These are phyloP conservation scores for Lipomyces japonicus DNA, from an alignment of 805 yeast species.

Conservation along the genomic window DNA sequence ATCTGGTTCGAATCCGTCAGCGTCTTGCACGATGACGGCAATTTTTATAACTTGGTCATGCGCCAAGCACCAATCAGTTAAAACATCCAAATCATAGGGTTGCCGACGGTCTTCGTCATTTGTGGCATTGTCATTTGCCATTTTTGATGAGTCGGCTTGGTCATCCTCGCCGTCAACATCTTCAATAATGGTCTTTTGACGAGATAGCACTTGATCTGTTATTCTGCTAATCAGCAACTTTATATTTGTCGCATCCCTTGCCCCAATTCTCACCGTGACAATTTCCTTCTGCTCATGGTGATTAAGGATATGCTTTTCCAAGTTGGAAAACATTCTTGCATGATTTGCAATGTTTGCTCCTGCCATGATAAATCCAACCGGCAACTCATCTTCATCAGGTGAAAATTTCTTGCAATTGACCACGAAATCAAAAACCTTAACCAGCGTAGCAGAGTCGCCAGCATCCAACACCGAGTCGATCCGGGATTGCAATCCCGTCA, in stretches of 20 bases:
- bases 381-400: constrained; percentile 21
- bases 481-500: constrained; percentile 1
- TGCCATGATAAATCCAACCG: constrained; percentile 35
- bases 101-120: constrained; percentile 30
- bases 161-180: constrained; percentile 22
- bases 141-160: neutral
- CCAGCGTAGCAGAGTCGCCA: neutral
- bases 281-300: constrained; percentile 1
- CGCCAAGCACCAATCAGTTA: constrained; percentile 36
- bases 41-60: constrained; percentile 22
- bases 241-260: constrained; percentile 39
- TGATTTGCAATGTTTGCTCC: constrained; percentile 39
- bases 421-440: neutral
- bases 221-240: constrained; percentile 36
- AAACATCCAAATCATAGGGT: constrained; percentile 40
- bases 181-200: constrained; percentile 14
- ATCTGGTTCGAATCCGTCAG: constrained; percentile 38
- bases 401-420: neutral
- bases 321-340: constrained; percentile 32
- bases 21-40: constrained; percentile 39
- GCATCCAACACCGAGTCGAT: neutral
- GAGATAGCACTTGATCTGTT: constrained; percentile 36
- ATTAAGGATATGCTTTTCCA: constrained; percentile 13
- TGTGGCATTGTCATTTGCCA: neutral
- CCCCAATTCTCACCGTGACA: constrained; percentile 30